phyloP scores from a whole-genome alignment of 148 eudicot genomes.

The Pouteria glomerata region DNA sequence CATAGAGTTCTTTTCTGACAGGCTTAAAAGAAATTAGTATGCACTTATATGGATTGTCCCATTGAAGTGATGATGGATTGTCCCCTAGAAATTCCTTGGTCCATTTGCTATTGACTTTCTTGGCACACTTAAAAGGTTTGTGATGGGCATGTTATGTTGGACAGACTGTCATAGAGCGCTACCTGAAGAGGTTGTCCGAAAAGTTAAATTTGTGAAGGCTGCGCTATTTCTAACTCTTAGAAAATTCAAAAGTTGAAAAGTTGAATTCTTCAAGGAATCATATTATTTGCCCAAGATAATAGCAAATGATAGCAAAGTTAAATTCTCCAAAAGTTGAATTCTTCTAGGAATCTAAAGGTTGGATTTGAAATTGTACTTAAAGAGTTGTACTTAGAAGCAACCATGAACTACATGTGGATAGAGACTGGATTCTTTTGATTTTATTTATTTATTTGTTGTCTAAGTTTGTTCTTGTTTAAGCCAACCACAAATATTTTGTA shows the following conservation, averaged over 20 bases:
- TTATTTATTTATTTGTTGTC: not conserved
- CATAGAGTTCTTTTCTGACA: too few relatives aligned
- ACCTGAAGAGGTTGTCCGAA: not conserved
- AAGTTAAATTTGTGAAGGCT: not conserved
- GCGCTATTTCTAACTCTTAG: not conserved
- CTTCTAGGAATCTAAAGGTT: too few relatives aligned
- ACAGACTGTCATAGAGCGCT: not conserved
- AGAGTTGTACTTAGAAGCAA: not conserved
- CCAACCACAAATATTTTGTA: not conserved
- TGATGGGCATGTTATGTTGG: constrained; percentile 2
- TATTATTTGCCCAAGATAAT: too few relatives aligned
- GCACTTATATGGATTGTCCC: too few relatives aligned
- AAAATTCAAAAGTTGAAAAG: too few relatives aligned
- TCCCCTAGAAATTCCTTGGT: not conserved
- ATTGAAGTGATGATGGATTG: constrained; percentile 4
- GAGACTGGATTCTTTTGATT: not conserved
- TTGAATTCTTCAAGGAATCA: too few relatives aligned
- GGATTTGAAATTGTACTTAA: too few relatives aligned
- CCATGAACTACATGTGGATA: not conserved
- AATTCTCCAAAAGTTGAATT: too few relatives aligned
- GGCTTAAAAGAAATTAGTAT: too few relatives aligned
- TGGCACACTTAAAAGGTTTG: not conserved
- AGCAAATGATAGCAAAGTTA: too few relatives aligned
- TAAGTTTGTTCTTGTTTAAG: not conserved
- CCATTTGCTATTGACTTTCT: not conserved